Conservation (phyloP, 805 yeast species). For the Candida methanosorbosa region DNA sequence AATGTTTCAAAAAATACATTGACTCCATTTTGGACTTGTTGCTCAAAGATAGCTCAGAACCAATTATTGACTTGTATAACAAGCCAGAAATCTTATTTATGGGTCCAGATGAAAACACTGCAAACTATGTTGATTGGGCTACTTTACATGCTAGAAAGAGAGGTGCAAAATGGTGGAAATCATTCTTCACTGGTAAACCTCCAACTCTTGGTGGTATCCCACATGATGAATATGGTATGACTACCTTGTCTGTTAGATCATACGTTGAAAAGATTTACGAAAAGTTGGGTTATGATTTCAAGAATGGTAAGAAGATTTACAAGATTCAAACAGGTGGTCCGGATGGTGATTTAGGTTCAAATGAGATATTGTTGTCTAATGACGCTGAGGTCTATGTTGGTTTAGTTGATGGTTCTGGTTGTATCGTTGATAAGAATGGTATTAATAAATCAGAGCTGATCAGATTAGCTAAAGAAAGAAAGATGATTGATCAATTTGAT, state of each 20-base stretch:
- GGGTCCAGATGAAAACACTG: slow-evolving; percentile 99
- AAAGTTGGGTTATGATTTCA: slow-evolving; percentile 49
- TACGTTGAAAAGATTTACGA: slow-evolving; percentile 84
- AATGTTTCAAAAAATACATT: slow-evolving; percentile 86
- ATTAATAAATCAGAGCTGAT: slow-evolving; percentile 70
- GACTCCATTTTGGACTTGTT: slow-evolving; percentile 85
- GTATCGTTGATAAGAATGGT: slow-evolving; percentile 85
- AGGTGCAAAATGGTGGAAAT: slow-evolving; percentile 98
- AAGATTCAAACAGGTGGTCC: slow-evolving; percentile 99
- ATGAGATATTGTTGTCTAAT: slow-evolving; percentile 81
- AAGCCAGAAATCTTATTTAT: slow-evolving; percentile 86
- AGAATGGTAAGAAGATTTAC: slow-evolving; percentile 44
- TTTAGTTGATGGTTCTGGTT: slow-evolving; percentile 94
- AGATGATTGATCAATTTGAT: slow-evolving; percentile 67
- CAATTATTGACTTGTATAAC: slow-evolving; percentile 75
- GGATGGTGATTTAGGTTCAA: slow-evolving; percentile 95
- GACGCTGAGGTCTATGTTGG: slow-evolving; percentile 83
- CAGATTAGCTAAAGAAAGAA: slow-evolving; percentile 70
- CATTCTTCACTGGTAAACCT: slow-evolving; percentile 93
- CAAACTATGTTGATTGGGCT: slow-evolving; percentile 95
- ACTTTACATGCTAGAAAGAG: slow-evolving; percentile 85
- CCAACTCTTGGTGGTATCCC: slow-evolving; percentile 95
- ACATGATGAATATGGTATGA: slow-evolving; percentile 97
- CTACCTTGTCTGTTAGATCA: slow-evolving; percentile 88
- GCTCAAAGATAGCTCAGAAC: slow-evolving; percentile 71